Percentiles rank a stretch among this genome's conserved stretches.
These are phyloP conservation scores for Russula dissimulans DNA, from an alignment of 768 basidiomycete genomes.

Conservation along the genomic window DNA sequence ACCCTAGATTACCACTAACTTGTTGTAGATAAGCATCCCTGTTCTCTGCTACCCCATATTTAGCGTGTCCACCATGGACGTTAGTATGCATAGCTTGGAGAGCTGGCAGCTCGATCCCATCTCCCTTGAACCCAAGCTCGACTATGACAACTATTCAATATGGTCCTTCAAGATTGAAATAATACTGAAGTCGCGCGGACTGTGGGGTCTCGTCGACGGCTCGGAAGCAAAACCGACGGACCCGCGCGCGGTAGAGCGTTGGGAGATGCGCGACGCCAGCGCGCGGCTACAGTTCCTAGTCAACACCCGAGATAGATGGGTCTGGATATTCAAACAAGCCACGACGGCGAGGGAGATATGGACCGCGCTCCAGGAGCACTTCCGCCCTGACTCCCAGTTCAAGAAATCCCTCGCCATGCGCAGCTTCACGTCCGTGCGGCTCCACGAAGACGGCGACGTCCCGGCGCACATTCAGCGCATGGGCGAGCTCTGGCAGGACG, in stretches of 20 bases:
- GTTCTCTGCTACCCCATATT: not conserved
- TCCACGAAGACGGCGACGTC: conserved; percentile 9
- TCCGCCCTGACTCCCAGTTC: conserved; percentile 11
- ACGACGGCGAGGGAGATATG: conserved; percentile 1
- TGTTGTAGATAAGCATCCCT: not conserved
- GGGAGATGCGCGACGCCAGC: conserved; percentile 10
- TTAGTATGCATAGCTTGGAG: not conserved
- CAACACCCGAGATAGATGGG: conserved; percentile 7
- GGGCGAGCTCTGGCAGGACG: conserved; percentile 15
- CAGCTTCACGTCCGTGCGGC: not conserved
- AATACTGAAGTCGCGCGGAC: conserved; percentile 7
- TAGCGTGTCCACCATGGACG: not conserved
- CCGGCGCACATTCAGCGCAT: conserved; percentile 12
- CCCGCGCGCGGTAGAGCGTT: not conserved
- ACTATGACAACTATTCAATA: conserved; percentile 9
- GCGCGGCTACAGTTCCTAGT: conserved; percentile 11
- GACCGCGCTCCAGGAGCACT: conserved; percentile 7
- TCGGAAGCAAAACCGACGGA: not conserved
- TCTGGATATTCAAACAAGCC: conserved; percentile 4
- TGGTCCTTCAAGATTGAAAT: conserved; percentile 6
- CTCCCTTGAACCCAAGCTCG: conserved; percentile 14
- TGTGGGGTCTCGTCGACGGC: conserved; percentile 12
- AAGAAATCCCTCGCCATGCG: conserved; percentile 10
- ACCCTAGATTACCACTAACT: not conserved
- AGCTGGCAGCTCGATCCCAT: conserved; percentile 15